Evolutionary conservation across 441 rosid species (phyloP).

Genomic region (Bruguiera hainesii): DNA sequence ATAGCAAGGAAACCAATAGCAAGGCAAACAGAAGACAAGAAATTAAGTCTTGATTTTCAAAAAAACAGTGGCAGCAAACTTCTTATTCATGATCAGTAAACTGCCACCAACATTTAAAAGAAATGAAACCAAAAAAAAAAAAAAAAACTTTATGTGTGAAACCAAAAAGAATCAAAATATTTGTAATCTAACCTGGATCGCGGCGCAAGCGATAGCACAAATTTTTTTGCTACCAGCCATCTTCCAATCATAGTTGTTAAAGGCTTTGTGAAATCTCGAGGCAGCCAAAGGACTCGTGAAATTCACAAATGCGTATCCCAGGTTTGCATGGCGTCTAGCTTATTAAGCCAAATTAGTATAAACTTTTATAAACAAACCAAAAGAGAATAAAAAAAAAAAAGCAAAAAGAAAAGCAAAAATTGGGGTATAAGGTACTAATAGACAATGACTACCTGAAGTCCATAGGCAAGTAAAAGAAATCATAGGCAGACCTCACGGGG

Average conservation of each 20-base stretch:
- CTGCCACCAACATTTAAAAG: background rate
- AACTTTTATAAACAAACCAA: too few relatives aligned
- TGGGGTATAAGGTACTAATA: background rate
- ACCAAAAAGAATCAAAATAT: background rate
- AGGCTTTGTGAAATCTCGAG: slow-evolving; percentile 21
- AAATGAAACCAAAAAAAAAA: background rate
- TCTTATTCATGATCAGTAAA: background rate
- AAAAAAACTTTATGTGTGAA: background rate
- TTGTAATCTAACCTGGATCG: slow-evolving; percentile 5
- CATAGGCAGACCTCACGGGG: slow-evolving; percentile 33
- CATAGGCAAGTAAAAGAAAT: slow-evolving; percentile 53
- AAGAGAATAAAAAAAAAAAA: background rate
- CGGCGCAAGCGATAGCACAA: slow-evolving; percentile 37
- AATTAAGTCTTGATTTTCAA: background rate
- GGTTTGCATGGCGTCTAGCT: slow-evolving; percentile 31
- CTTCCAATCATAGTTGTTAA: slow-evolving; percentile 30
- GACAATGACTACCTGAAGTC: slow-evolving; percentile 39
- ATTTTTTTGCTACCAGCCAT: slow-evolving; percentile 15
- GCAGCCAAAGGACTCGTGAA: slow-evolving; percentile 45
- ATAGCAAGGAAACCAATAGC: background rate
- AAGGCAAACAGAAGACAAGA: background rate
- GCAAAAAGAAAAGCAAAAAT: background rate
- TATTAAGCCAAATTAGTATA: background rate
- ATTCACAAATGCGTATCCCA: slow-evolving; percentile 63
- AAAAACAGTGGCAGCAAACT: too few relatives aligned